Evolutionary conservation across 148 eudicot genomes (phyloP).

Genomic region (Fagopyrum esculentum): DNA sequence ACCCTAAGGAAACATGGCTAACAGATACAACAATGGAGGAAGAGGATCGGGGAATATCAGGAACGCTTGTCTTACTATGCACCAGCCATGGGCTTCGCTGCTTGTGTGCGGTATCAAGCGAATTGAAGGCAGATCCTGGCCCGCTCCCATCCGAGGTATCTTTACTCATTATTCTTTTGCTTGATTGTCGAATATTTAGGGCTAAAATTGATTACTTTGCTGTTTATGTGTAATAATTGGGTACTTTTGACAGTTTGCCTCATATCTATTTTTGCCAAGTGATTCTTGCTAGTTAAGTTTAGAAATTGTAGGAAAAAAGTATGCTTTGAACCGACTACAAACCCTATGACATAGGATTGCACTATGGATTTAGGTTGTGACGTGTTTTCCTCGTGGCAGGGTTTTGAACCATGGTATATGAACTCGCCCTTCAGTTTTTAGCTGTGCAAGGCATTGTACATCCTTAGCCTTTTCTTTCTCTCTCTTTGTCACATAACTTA

Average conservation of each 20-base stretch:
- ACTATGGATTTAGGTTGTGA: not conserved
- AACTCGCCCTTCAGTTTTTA: no score
- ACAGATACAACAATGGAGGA: constrained; percentile 21
- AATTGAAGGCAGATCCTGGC: constrained; percentile 98
- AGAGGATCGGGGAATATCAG: constrained; percentile 33
- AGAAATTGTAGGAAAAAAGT: not conserved
- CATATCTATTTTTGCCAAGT: no score
- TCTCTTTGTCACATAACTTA: not conserved
- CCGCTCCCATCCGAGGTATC: constrained; percentile 80
- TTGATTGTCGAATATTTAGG: not conserved
- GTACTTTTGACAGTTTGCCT: not conserved
- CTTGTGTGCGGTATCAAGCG: constrained; percentile 85
- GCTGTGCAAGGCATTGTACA: no score
- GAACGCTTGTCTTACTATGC: constrained; percentile 88
- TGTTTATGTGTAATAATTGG: not conserved
- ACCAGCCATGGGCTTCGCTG: constrained; percentile 98
- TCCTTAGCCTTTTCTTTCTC: not conserved
- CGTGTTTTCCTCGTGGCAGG: not conserved
- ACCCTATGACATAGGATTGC: not conserved
- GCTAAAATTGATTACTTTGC: not conserved
- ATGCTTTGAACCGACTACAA: not conserved
- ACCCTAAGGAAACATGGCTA: constrained; percentile 22
- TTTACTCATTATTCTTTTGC: not conserved
- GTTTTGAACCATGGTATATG: no score
- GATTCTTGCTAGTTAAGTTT: not conserved